Evolutionary conservation across 1,284 basidiomycete genomes (phyloP).

Genomic region (Ceratorhiza oryzae-sativae): DNA sequence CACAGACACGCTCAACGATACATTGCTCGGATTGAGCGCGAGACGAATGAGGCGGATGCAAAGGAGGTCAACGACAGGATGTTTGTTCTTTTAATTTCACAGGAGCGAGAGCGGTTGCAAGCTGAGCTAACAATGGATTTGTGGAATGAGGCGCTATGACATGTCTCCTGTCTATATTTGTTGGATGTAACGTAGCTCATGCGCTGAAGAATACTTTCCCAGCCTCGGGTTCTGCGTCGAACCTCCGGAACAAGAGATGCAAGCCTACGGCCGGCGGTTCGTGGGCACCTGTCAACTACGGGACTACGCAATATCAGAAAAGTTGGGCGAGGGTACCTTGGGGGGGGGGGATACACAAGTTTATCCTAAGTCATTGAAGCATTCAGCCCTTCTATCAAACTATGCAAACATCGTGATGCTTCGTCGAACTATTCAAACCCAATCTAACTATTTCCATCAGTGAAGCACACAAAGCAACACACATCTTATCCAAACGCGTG

Average conservation of each 20-base stretch:
- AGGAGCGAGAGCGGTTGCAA: no score
- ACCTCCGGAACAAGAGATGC: constrained; percentile 70
- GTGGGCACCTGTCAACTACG: constrained; percentile 76
- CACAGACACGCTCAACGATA: constrained; percentile 13
- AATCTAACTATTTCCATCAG: constrained; percentile 53
- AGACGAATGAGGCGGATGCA: constrained; percentile 25
- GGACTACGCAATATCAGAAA: constrained; percentile 83
- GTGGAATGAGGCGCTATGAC: no score
- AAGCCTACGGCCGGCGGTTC: constrained; percentile 71
- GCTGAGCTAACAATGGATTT: no score
- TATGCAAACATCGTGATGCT: no score
- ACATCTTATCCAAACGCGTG: constrained; percentile 61
- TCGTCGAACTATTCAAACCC: background rate
- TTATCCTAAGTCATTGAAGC: no score
- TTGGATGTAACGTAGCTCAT: no score
- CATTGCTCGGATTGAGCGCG: constrained; percentile 28
- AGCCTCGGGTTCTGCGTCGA: constrained; percentile 51
- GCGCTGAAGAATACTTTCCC: no score
- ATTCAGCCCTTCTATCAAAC: no score
- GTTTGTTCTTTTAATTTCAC: constrained; percentile 50
- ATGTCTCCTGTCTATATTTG: no score
- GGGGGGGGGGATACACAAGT: constrained; percentile 77
- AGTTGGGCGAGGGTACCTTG: constrained; percentile 94
- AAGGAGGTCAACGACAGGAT: constrained; percentile 41
- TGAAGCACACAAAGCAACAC: constrained; percentile 87